Percentiles rank a stretch among this genome's conserved stretches.
Evolutionary conservation across 1,139 yeast genomes (phyloP).

Genomic region (Hemisphaericaspora xylofermentans): DNA sequence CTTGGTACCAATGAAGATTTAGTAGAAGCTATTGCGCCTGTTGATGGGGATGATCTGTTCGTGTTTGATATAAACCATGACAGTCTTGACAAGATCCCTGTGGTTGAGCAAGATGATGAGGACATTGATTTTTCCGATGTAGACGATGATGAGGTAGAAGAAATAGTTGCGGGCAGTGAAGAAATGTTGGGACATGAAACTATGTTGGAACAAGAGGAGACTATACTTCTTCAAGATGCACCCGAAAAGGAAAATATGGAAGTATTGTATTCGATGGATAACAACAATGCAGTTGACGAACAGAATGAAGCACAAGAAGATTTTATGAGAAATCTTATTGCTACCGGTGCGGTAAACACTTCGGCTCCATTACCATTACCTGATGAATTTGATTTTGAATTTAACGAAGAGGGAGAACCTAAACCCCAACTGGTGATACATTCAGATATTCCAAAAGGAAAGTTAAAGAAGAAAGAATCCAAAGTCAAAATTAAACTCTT

Average conservation of each 20-base stretch:
- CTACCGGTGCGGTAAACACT: background rate
- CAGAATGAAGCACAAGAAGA: background rate
- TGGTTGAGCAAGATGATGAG: slow-evolving; percentile 7
- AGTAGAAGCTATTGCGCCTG: background rate
- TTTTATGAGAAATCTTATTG: background rate
- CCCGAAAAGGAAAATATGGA: slow-evolving; percentile 5
- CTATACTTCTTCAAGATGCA: slow-evolving; percentile 3
- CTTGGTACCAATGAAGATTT: background rate
- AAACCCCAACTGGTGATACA: background rate
- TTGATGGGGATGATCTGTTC: background rate
- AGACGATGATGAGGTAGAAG: slow-evolving; percentile 4
- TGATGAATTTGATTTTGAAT: background rate
- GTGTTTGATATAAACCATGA: slow-evolving; percentile 8
- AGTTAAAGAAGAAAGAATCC: slow-evolving; percentile 9
- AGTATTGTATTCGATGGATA: slow-evolving; percentile 1
- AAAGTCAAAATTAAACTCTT: slow-evolving; percentile 15
- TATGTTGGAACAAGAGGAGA: background rate
- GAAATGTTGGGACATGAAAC: background rate
- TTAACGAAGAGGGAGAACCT: background rate
- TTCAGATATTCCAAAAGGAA: background rate
- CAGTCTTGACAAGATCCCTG: slow-evolving; percentile 6
- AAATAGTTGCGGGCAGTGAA: background rate
- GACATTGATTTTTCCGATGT: slow-evolving; percentile 7
- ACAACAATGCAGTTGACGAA: slow-evolving; percentile 3
- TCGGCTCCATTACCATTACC: background rate